Base-by-base conservation (phyloP, 345 rosid species). In the Turritis glabra region DNA sequence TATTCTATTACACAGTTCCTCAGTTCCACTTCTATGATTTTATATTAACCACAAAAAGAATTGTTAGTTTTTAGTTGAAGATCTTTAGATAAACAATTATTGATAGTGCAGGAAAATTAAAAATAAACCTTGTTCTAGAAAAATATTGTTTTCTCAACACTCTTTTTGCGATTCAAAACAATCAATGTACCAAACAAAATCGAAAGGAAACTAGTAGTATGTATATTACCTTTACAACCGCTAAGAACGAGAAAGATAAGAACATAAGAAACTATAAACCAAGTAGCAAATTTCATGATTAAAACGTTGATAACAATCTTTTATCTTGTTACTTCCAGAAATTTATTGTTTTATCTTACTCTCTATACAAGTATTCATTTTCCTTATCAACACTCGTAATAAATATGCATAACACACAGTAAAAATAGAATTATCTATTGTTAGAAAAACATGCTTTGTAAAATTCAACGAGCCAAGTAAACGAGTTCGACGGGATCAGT, bases 261-360 rank as follows among this genome's bases (percentile, higher is more conserved):
- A 23, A 33, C 26, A 58, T 44, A 32, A 11, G 18, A 32, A 22
- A 23, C 25, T 58, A 47, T 46, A 46, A 37, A 71, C 26, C 74
- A 33, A 5, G 35, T 33, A 32, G 57, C 25, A 57, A 41, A 58
- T 70, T 55, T 70, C 74, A 70, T 70, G 65, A 33, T 3, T 44
- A 15, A 43, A 18, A 44, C 22, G 7, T 52, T 15, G 25, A 19
- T 23, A 67, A 22, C 3, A 23, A 37, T n/a, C n/a, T n/a, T n/a
- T n/a, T n/a, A 37, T 52, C 10, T 35, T 35, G 2, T n/a, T 21
- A 30, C 71, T 35, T 22, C 22, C 22, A 66, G 30, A 35, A 33
- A 8, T 21, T 11, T 67, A n/a, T n/a, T 4, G 18, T 30, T 54
- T 54, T 38, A n/a, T 10, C 3, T 67, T 40, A 9, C 50, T 35